These are phyloP conservation scores for Naganishia vaughanmartiniae DNA, from an alignment of 768 basidiomycete genomes.

Conservation along the genomic window DNA sequence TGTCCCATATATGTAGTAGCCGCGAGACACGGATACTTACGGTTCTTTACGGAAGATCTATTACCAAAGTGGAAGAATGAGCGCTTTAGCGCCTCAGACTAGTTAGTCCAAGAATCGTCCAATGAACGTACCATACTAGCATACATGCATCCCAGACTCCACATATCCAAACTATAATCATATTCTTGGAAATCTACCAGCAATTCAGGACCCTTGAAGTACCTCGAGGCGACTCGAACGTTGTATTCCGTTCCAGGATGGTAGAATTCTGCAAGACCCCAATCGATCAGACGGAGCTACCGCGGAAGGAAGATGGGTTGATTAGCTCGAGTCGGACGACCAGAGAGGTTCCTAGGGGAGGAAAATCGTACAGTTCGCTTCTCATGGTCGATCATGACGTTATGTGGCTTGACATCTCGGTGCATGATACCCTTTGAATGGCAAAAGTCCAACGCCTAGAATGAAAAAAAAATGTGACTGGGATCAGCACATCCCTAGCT, in stretches of 20 bases:
- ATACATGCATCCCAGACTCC: conserved; percentile 99
- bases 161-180: conserved; percentile 96
- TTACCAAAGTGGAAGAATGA: not conserved
- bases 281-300: conserved; percentile 92
- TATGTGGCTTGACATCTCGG: conserved; percentile 96
- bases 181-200: conserved; percentile 98
- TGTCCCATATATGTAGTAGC: not conserved
- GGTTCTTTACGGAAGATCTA: conserved; percentile 99
- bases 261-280: conserved; percentile 98
- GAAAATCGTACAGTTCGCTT: conserved; percentile 72
- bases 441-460: conserved; percentile 80
- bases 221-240: conserved; percentile 92
- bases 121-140: conserved; percentile 81
- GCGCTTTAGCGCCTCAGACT: not conserved
- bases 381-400: conserved; percentile 99
- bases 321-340: not conserved
- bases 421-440: conserved; percentile 99
- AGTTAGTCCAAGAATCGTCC: not conserved
- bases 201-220: conserved; percentile 97
- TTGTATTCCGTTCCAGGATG: conserved; percentile 97
- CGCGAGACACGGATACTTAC: conserved; percentile 26
- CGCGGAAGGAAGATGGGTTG: not conserved
- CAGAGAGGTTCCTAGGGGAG: not conserved
- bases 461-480: not conserved
- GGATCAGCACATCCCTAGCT: not conserved